phyloP scores from a whole-genome alignment of 306 rosid genomes.

The Elaeagnus macrophylla region DNA sequence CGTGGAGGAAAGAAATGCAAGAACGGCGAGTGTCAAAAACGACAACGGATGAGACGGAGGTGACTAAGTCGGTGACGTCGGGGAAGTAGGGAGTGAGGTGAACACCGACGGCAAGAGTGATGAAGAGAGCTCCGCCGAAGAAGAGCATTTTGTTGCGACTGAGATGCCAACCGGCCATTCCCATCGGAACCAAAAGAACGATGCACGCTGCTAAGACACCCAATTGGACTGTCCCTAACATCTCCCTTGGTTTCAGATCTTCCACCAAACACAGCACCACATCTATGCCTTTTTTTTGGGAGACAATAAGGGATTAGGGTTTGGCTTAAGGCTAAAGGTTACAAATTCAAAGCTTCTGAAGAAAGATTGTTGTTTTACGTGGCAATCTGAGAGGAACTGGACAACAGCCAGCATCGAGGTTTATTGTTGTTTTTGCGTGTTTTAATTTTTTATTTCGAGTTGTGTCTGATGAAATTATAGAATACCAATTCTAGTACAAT shows the following conservation, averaged over 20 bases:
- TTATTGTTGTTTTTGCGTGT: too few species aligned
- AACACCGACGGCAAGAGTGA: slow-evolving; percentile 87
- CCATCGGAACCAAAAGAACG: slow-evolving; percentile 90
- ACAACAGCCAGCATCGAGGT: neutral
- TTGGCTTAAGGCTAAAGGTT: neutral
- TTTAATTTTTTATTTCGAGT: too few species aligned
- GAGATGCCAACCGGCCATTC: slow-evolving; percentile 92
- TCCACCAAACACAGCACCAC: neutral
- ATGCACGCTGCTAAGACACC: slow-evolving; percentile 80
- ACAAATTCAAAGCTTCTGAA: neutral
- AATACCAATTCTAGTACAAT: too few species aligned
- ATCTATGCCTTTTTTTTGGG: neutral
- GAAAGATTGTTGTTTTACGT: neutral
- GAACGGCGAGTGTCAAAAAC: slow-evolving; percentile 59
- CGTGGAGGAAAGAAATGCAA: slow-evolving; percentile 66
- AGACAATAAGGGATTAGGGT: neutral
- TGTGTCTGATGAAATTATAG: too few species aligned
- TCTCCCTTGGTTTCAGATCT: slow-evolving; percentile 11
- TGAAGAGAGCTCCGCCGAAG: slow-evolving; percentile 87
- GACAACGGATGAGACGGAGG: slow-evolving; percentile 57
- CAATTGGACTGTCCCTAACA: slow-evolving; percentile 70
- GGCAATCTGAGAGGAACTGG: neutral
- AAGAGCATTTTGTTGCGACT: slow-evolving; percentile 92
- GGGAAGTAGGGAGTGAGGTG: slow-evolving; percentile 88
- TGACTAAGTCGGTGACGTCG: slow-evolving; percentile 53